phyloP scores from a whole-genome alignment of 2,329 filamentous ascomycete species.

The Remersonia thermophila region DNA sequence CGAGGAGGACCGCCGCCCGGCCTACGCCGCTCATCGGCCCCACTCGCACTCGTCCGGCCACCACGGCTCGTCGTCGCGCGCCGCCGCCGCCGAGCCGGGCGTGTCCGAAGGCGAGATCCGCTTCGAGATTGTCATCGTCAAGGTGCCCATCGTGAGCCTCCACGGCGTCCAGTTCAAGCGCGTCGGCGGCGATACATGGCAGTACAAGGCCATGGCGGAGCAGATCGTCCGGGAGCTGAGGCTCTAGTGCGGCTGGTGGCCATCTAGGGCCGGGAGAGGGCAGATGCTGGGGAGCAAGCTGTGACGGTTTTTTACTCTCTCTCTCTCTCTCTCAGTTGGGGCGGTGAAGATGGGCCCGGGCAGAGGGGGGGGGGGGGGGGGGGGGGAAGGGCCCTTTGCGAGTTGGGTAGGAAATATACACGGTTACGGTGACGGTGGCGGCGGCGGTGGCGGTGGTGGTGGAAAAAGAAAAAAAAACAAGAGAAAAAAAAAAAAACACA shows the following conservation, averaged over 20 bases:
- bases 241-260: conserved; percentile 36
- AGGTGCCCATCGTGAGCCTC: conserved; percentile 81
- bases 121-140: conserved; percentile 96
- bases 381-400: too few relatives aligned
- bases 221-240: conserved; percentile 80
- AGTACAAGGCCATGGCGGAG: conserved; percentile 97
- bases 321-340: too few relatives aligned
- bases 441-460: too few relatives aligned
- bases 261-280: conserved; percentile 11
- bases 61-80: neutral
- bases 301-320: too few relatives aligned
- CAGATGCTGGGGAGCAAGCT: neutral
- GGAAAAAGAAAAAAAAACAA: too few relatives aligned
- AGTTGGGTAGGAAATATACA: too few relatives aligned
- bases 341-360: neutral
- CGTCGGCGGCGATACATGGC: conserved; percentile 89
- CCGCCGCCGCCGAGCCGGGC: conserved; percentile 3
- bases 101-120: conserved; percentile 69
- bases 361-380: too few relatives aligned
- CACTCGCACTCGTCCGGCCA: too few relatives aligned
- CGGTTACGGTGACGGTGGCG: too few relatives aligned
- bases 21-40: neutral
- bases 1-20: neutral
- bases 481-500: too few relatives aligned
- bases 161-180: conserved; percentile 99